phyloP scores from a whole-genome alignment of 1,284 basidiomycete species.

The Hymenochaete sp. region DNA sequence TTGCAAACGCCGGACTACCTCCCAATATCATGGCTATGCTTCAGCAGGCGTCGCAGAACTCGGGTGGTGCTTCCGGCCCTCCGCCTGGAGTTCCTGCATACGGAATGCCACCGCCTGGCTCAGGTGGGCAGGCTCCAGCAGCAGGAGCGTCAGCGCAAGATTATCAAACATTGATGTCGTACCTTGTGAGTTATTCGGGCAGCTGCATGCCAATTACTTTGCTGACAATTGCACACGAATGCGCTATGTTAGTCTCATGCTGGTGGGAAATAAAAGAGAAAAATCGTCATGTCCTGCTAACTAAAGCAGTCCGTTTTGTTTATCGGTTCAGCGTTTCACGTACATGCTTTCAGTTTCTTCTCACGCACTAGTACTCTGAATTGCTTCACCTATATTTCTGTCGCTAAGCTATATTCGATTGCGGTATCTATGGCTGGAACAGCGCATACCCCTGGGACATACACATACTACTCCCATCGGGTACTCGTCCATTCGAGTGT shows the following conservation, averaged over 20 bases:
- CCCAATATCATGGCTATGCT: constrained; percentile 49
- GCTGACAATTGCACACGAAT: neutral
- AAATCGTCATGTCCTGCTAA: no score
- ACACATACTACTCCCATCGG: no score
- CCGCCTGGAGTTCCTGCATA: constrained; percentile 21
- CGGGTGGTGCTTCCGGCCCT: constrained; percentile 30
- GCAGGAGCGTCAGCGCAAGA: constrained; percentile 24
- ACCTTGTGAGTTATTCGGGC: constrained; percentile 35
- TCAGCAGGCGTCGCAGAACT: constrained; percentile 18
- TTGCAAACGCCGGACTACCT: constrained; percentile 35
- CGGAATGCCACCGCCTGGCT: constrained; percentile 22
- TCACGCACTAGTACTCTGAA: no score
- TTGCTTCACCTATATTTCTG: no score
- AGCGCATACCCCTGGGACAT: no score
- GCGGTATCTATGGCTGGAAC: no score
- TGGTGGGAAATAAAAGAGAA: constrained; percentile 9
- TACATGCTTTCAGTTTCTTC: no score
- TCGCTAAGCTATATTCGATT: no score
- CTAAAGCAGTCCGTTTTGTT: no score
- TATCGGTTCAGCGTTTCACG: no score
- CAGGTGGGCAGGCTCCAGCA: constrained; percentile 23
- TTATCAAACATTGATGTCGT: constrained; percentile 50
- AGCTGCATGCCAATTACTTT: neutral
- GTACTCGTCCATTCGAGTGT: no score
- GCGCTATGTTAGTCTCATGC: constrained; percentile 8